phyloP scores from a whole-genome alignment of 2,329 filamentous ascomycete genomes.

The Calonectria pteridis region DNA sequence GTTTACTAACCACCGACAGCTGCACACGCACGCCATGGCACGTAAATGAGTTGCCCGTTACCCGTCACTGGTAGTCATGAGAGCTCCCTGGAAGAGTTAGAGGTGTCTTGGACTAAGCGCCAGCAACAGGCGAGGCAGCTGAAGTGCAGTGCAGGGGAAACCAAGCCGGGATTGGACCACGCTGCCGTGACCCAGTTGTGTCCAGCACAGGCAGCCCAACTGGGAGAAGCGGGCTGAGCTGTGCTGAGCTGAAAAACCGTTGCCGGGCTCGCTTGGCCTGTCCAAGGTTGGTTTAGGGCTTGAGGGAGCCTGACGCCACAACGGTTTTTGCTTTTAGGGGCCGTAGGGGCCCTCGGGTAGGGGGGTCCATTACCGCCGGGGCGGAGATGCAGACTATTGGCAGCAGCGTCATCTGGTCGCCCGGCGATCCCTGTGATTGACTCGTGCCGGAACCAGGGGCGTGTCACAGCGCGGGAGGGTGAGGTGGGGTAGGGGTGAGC shows the following conservation, averaged over 20 bases:
- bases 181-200: constrained; percentile 17
- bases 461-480: constrained; percentile 4
- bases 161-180: constrained; percentile 30
- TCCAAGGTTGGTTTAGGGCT: constrained; percentile 35
- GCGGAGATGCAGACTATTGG: constrained; percentile 43
- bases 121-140: constrained; percentile 8
- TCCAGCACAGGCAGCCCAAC: neutral
- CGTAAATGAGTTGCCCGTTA: neutral
- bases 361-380: constrained; percentile 39
- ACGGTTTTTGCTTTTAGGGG: constrained; percentile 46
- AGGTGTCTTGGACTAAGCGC: constrained; percentile 6
- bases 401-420: constrained; percentile 37
- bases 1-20: neutral
- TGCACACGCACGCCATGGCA: neutral
- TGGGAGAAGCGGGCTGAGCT: constrained; percentile 31
- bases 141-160: constrained; percentile 29
- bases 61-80: neutral
- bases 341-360: constrained; percentile 31
- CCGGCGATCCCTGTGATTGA: constrained; percentile 26
- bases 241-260: constrained; percentile 47
- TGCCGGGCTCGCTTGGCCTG: constrained; percentile 38
- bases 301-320: constrained; percentile 42
- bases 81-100: constrained; percentile 5
- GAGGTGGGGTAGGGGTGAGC: neutral
- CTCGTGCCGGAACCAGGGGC: constrained; percentile 17